Evolutionary conservation across 2,329 filamentous ascomycete genomes (phyloP).

Genomic region (Fusarium udum): DNA sequence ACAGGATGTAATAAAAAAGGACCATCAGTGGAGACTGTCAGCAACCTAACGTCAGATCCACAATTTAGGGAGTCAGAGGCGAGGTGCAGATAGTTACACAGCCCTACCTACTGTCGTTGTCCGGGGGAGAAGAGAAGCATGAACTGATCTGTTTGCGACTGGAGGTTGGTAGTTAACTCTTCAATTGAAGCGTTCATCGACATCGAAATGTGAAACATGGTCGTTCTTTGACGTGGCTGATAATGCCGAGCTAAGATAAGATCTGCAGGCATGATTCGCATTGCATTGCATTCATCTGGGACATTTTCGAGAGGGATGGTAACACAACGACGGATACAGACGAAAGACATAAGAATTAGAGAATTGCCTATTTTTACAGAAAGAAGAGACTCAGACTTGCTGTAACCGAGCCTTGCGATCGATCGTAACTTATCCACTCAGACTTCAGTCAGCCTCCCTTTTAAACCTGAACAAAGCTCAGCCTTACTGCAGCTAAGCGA

Average conservation of each 20-base stretch:
- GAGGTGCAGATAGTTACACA: slow-evolving; percentile 25
- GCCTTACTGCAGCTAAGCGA: slow-evolving; percentile 23
- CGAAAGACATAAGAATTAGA: too few species aligned
- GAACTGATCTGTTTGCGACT: neutral
- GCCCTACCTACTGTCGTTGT: neutral
- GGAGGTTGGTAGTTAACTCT: neutral
- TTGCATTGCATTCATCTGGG: neutral
- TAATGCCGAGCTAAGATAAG: neutral
- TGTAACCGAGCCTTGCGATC: neutral
- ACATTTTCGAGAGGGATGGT: neutral
- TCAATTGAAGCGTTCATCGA: neutral
- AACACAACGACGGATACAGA: neutral
- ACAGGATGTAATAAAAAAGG: neutral
- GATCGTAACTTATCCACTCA: slow-evolving; percentile 9
- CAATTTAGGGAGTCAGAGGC: slow-evolving; percentile 20
- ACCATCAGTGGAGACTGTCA: slow-evolving; percentile 16
- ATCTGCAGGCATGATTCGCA: slow-evolving; percentile 5
- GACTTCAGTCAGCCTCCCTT: slow-evolving; percentile 16
- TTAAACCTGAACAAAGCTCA: slow-evolving; percentile 12
- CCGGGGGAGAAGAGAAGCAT: neutral
- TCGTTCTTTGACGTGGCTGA: slow-evolving; percentile 3
- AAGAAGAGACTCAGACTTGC: neutral
- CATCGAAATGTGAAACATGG: slow-evolving; percentile 4
- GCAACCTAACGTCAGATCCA: slow-evolving; percentile 17
- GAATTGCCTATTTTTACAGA: neutral